Base-by-base conservation (phyloP, 257 asterid species). In the Sherardia arvensis region DNA sequence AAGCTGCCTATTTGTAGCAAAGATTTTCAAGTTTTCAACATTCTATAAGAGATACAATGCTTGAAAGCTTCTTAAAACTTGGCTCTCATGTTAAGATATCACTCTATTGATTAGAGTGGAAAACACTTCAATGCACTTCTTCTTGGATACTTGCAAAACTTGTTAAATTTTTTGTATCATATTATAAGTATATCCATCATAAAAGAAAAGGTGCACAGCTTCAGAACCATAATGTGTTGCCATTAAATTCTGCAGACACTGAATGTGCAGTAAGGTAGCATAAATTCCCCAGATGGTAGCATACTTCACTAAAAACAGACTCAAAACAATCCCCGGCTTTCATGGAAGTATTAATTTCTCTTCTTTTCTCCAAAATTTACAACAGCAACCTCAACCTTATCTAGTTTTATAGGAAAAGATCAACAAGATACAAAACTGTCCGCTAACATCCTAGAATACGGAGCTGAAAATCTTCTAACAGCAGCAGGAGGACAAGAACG, bases 31-130 rank as follows among this genome's bases (percentile, higher is more conserved):
- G 45, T 59, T 57, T 59, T 15, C 51, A 22, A 4, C 28, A 1
- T 17, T 20, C n/a, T 8, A 8, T 38, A 64, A n/a, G 48, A 49
- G 48, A 23, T 20, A 53, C 30, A 20, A 68, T 76, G 77, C 81
- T 72, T 76, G 25, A 28, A 76, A 65, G 81, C 38, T 72, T 71
- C 49, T 51, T 60, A 18, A 68, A 60, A 48, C 81, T 62, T 76
- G 74, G 71, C 77, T 63, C 62, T 61, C 73, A 54, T 76, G 66
- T 76, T 38, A 76, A 76, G 81, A 21, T 54, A 64, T 58, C 51
- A 71, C 62, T 43, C 59, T 14, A 55, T 74, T 69, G 84, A 71
- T 76, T 83, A 71, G 61, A 77, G 78, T 83, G 80, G 56, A 74
- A 59, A 76, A 68, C 73, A 81, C 86, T 72, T 45, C 62, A 10